Evolutionary conservation across 2,329 filamentous ascomycete genomes (phyloP), one percentile per base, ranked within the genome.

Genomic region (Microsporum canis): DNA sequence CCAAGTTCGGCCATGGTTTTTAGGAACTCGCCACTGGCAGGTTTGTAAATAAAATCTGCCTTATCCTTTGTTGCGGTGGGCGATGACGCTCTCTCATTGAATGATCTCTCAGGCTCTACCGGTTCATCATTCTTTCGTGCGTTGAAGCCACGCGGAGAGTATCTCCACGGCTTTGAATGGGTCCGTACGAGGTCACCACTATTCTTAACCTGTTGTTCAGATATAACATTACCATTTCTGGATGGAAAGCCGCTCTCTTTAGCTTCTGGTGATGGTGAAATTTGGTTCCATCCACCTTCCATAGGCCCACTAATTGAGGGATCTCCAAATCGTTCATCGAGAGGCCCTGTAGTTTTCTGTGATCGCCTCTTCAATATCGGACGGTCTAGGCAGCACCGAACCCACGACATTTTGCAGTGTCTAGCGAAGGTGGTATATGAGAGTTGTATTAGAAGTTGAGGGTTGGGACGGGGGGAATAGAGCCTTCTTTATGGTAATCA

Each of bases 1-100:
- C 65, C 65, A 41, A 66, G 63, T 6, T 63, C 62, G 12, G 65
- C 63, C 65, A 66, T 66, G 34, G 63, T 58, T 60, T 63, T 65
- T 23, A 66, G 57, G 36, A 66, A 66, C 7, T 62, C 60, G 23
- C 62, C 60, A 31, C 65, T 66, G 38, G 65, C 65, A 7, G 65
- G 65, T 17, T 66, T 66, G 51, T 66, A 66, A 33, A 66, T 59
- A 31, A 66, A 65, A 31, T 58, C 58, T 33, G 65, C 36, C 27
- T 59, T 59, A 17, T 59, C 57, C 36, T 43, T 57, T 12, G 55
- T n/a, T 41, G 27, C 6, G 10, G 55, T 8, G 2, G 23, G 7
- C 39, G 39, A 31, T 33, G 29, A 17, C 14, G 39, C 3, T 29
- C 17, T 47, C 23, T 59, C 57, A n/a, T n/a, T 31, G 2, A n/a